Percentiles rank a stretch among this genome's conserved stretches.
phyloP scores from a whole-genome alignment of 176 grass and related monocot species.

The Ampelocalamus luodianensis region DNA sequence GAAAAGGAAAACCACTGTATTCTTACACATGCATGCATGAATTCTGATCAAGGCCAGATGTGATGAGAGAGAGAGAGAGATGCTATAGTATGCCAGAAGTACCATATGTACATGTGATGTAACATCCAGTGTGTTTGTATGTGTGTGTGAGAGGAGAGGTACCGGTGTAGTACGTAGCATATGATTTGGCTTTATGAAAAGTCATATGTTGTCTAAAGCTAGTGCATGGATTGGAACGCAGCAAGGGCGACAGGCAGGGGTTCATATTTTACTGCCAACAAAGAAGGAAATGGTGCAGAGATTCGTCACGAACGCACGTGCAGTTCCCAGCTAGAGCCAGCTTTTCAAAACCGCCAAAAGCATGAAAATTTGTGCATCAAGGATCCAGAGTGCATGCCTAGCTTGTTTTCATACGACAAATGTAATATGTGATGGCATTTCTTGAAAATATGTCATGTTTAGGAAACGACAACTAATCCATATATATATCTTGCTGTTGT shows the following conservation, averaged over 20 bases:
- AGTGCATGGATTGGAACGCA: slow-evolving; percentile 8
- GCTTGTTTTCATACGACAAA: neutral
- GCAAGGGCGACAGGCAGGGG: neutral
- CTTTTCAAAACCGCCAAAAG: neutral
- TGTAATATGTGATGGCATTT: neutral
- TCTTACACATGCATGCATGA: neutral
- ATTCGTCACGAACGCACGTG: slow-evolving; percentile 9
- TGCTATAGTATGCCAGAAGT: neutral
- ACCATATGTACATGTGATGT: neutral
- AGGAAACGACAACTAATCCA: too few relatives aligned
- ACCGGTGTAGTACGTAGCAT: neutral
- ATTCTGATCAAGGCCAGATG: slow-evolving; percentile 5
- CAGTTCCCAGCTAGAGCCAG: neutral
- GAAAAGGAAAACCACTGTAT: neutral
- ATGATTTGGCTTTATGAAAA: slow-evolving; percentile 25
- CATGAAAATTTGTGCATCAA: neutral
- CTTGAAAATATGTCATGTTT: neutral
- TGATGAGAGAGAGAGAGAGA: neutral
- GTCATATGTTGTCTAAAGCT: slow-evolving; percentile 33
- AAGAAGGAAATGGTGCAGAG: neutral
- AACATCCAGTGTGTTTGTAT: too few relatives aligned
- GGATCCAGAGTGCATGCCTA: neutral
- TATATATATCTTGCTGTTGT: too few relatives aligned
- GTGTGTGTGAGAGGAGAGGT: neutral
- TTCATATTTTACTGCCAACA: slow-evolving; percentile 27